Base-by-base conservation (phyloP, 805 yeast species). In the Yamadazyma olivae region DNA sequence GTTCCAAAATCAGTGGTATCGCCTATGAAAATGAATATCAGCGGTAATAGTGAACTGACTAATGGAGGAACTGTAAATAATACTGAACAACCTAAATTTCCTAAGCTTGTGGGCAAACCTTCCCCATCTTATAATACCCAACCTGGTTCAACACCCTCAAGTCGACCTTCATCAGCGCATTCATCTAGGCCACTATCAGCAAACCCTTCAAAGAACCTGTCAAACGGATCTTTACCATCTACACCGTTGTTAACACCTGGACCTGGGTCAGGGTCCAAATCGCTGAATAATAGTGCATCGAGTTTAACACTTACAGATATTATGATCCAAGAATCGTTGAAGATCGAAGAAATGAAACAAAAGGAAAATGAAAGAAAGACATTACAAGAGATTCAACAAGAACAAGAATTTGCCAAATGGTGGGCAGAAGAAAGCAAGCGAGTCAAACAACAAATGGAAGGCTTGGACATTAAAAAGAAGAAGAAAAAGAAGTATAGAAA, bases 341-440 rank as follows among this genome's bases (percentile, higher is more conserved):
- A 54, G 41, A 48, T 59, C 3, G 64, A 63, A 43, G 59, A 52
- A 14, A 44, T 46, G 1, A 58, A 56, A 33, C 48, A 47, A 20
- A 51, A 50, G 38, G 60, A 62, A 32, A 42, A 43, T 1, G 57
- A 57, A 19, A 44, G 57, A 9, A 67, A 67, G 36, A 68, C 85
- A 1, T 56, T 85, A 28, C 79, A 75, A 30, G 95, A 89, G 39
- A 74, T 83, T 30, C 82, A 81, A 51, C 81, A 81, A 45, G 96
- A 89, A 44, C 86, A 85, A 50, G 88, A 81, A 51, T 89, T 89
- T 64, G 89, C 81, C 19, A 72, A 64, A 41, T 89, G 96, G 96
- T 89, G 95, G 90, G 83, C 76, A 24, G 79, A 76, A 45, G 96
- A 89, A 51, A 71, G 87, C 36, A 67, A 67, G n/a, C 67, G 73